These are phyloP conservation scores for Hypoxylon rubiginosum DNA, from an alignment of 2,329 filamentous ascomycete genomes.

Conservation along the genomic window DNA sequence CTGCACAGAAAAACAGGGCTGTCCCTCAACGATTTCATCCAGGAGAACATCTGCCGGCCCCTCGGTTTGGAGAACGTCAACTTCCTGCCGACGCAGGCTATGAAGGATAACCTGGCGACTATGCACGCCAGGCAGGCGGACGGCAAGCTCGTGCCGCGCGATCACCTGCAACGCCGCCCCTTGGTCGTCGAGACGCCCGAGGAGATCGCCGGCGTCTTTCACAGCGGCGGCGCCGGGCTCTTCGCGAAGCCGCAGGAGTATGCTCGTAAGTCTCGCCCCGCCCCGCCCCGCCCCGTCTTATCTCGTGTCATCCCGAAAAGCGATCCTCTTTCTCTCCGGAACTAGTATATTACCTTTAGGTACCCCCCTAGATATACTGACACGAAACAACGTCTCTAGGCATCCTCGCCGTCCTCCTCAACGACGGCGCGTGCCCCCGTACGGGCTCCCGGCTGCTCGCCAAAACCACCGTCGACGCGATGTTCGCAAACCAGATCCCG, in stretches of 20 bases:
- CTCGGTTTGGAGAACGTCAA: slow-evolving; percentile 63
- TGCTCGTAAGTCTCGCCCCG: slow-evolving; percentile 58
- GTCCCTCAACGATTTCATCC: slow-evolving; percentile 63
- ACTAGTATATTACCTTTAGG: no score
- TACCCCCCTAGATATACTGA: no score
- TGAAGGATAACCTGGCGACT: slow-evolving; percentile 67
- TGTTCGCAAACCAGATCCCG: slow-evolving; percentile 75
- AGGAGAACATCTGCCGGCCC: slow-evolving; percentile 62
- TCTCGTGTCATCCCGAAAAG: no score
- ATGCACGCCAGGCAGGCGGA: slow-evolving; percentile 67
- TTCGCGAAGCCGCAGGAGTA: slow-evolving; percentile 73
- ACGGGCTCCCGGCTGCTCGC: slow-evolving; percentile 68
- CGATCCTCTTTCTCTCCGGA: no score
- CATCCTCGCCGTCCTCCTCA: slow-evolving; percentile 72
- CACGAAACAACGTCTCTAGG: no score
- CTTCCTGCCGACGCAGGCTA: slow-evolving; percentile 68
- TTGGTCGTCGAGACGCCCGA: slow-evolving; percentile 59
- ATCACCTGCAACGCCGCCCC: slow-evolving; percentile 65
- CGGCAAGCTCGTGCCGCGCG: slow-evolving; percentile 56
- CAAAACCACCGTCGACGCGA: slow-evolving; percentile 69
- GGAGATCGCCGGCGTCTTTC: slow-evolving; percentile 62
- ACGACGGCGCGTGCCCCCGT: slow-evolving; percentile 71
- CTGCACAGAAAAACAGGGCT: slow-evolving; percentile 61
- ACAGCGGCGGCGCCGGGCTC: slow-evolving; percentile 72
- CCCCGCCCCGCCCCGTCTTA: neutral